Evolutionary conservation across 1,284 basidiomycete species (phyloP).

Genomic region (Mycosarcoma maydis): DNA sequence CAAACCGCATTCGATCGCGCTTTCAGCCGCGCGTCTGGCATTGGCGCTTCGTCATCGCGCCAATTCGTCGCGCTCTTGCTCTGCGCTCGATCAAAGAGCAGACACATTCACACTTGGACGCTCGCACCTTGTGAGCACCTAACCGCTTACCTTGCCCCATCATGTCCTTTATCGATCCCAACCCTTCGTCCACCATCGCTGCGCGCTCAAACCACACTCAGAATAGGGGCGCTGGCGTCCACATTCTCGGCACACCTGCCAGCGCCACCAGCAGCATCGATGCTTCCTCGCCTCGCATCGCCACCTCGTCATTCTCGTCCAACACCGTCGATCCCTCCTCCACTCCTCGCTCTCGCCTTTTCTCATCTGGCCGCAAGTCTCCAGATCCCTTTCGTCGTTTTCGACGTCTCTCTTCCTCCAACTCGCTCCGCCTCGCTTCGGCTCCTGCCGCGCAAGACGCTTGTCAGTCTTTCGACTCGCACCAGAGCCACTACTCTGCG

Average conservation of each 20-base stretch:
- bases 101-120: neutral
- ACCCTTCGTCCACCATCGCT: slow-evolving; percentile 5
- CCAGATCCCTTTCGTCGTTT: slow-evolving; percentile 49
- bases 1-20: no score
- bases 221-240: neutral
- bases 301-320: slow-evolving; percentile 2
- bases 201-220: neutral
- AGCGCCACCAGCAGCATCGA: neutral
- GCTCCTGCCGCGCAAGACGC: slow-evolving; percentile 17
- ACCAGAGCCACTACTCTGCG: slow-evolving; percentile 3
- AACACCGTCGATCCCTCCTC: slow-evolving; percentile 4
- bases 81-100: no score
- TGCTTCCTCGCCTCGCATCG: slow-evolving; percentile 6
- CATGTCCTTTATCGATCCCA: slow-evolving; percentile 22
- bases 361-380: slow-evolving; percentile 45
- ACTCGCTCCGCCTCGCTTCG: slow-evolving; percentile 26
- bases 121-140: neutral
- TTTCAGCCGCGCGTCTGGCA: no score
- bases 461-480: slow-evolving; percentile 16
- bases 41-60: no score
- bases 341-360: slow-evolving; percentile 16
- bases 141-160: neutral
- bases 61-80: no score
- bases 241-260: neutral
- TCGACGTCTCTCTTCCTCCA: slow-evolving; percentile 34